Evolutionary conservation across 139 green algal species (phyloP).

Genomic region (Chlorella sp.): DNA sequence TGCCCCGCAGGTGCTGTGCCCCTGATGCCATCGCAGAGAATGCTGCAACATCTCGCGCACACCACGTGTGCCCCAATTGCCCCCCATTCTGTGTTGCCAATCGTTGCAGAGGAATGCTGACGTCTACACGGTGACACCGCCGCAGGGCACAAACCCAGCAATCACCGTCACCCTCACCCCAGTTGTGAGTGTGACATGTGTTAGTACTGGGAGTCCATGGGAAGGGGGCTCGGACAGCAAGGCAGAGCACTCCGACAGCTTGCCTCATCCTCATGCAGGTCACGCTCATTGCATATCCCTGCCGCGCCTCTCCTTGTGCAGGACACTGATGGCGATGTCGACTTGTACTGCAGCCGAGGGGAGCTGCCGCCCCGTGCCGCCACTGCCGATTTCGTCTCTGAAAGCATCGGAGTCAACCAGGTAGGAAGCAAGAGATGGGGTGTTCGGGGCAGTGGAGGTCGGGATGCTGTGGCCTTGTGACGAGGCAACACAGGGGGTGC

Average conservation of each 20-base stretch:
- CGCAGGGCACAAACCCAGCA: background rate
- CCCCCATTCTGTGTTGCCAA: too few species aligned
- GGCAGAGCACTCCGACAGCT: too few species aligned
- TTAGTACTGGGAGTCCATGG: background rate
- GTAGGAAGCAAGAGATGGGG: background rate
- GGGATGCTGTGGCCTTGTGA: too few species aligned
- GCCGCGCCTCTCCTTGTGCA: background rate
- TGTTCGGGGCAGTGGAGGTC: too few species aligned
- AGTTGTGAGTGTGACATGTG: background rate
- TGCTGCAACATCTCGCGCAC: too few species aligned
- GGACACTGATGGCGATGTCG: background rate
- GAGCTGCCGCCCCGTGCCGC: background rate
- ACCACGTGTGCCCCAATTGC: too few species aligned
- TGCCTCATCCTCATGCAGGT: background rate
- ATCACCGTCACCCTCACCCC: background rate
- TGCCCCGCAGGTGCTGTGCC: too few species aligned
- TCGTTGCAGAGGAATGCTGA: background rate
- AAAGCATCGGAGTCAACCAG: background rate
- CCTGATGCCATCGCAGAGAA: too few species aligned
- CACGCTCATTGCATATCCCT: background rate
- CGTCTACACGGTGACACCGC: background rate
- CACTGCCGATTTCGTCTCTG: background rate
- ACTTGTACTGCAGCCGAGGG: background rate
- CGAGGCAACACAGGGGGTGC: too few species aligned
- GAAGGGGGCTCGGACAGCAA: too few species aligned